These are phyloP conservation scores for Scheffersomyces spartinae DNA, from an alignment of 805 yeast species.

Conservation along the genomic window DNA sequence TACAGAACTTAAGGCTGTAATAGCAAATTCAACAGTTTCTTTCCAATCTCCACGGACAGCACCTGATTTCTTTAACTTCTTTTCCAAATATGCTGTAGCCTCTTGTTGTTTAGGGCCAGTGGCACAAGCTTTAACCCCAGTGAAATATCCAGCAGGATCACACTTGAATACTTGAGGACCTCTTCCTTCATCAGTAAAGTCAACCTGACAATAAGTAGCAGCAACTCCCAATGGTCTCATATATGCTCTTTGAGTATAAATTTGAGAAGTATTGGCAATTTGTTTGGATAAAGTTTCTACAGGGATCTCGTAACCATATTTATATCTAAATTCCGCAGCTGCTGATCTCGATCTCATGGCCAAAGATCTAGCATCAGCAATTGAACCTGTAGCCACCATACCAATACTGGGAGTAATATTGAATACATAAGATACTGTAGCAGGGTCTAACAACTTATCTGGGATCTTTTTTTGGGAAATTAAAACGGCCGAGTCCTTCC, in stretches of 20 bases:
- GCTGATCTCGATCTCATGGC: constrained; percentile 89
- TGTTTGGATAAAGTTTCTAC: constrained; percentile 86
- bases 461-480: constrained; percentile 95
- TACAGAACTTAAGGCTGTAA: constrained; percentile 74
- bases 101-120: constrained; percentile 98
- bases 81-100: constrained; percentile 80
- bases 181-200: constrained; percentile 59
- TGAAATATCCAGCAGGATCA: constrained; percentile 95
- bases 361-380: constrained; percentile 89
- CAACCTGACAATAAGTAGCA: constrained; percentile 70
- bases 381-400: constrained; percentile 87
- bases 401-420: constrained; percentile 74
- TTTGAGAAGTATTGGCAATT: constrained; percentile 91
- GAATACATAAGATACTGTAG: constrained; percentile 79
- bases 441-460: constrained; percentile 82
- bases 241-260: constrained; percentile 94
- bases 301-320: constrained; percentile 95
- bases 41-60: constrained; percentile 75
- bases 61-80: constrained; percentile 67
- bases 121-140: constrained; percentile 83
- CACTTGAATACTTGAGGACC: constrained; percentile 89
- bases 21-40: constrained; percentile 80
- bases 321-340: constrained; percentile 89
- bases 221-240: constrained; percentile 98
- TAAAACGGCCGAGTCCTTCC: constrained; percentile 77